A percentile compares a stretch with the other conserved stretches of the same genome.
phyloP scores from a whole-genome alignment of 108 stramenopile genomes.

The Nannochloropsis salina region DNA sequence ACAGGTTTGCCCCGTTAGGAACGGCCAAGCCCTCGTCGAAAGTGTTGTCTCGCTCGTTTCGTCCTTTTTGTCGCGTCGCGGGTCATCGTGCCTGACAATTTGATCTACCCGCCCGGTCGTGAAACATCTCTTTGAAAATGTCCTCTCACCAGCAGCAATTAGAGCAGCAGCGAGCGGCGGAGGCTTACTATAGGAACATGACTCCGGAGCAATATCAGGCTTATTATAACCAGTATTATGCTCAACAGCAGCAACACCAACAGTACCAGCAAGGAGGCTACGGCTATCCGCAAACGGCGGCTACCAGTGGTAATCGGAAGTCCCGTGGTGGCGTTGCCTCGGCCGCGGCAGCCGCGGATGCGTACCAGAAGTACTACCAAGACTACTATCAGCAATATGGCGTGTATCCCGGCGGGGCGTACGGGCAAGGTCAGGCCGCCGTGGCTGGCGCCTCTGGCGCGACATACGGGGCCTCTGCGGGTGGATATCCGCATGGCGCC shows the following conservation, averaged over 20 bases:
- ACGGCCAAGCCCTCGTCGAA: too few relatives aligned
- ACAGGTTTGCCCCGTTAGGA: too few relatives aligned
- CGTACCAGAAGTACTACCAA: conserved; percentile 14
- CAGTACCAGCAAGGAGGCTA: neutral
- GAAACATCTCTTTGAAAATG: too few relatives aligned
- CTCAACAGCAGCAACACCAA: conserved; percentile 7
- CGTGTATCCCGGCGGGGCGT: neutral
- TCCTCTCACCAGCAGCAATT: neutral
- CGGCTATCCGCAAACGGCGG: neutral
- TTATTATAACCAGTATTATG: conserved; percentile 12
- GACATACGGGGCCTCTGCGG: neutral
- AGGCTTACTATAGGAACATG: neutral
- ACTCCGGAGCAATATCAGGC: conserved; percentile 16
- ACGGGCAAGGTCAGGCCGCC: neutral
- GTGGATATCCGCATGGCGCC: neutral
- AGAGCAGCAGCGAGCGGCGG: conserved; percentile 9
- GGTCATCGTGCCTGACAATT: too few relatives aligned
- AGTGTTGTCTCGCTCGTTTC: too few relatives aligned
- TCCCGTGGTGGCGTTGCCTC: conserved; percentile 4
- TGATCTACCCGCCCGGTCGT: too few relatives aligned
- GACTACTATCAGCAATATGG: conserved; percentile 14
- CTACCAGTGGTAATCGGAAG: neutral
- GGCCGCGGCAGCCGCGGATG: neutral
- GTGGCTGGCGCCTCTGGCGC: neutral
- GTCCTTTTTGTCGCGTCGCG: too few relatives aligned